Evolutionary conservation across 1,284 basidiomycete genomes (phyloP).

Genomic region (Microbotryomycetes sp.): DNA sequence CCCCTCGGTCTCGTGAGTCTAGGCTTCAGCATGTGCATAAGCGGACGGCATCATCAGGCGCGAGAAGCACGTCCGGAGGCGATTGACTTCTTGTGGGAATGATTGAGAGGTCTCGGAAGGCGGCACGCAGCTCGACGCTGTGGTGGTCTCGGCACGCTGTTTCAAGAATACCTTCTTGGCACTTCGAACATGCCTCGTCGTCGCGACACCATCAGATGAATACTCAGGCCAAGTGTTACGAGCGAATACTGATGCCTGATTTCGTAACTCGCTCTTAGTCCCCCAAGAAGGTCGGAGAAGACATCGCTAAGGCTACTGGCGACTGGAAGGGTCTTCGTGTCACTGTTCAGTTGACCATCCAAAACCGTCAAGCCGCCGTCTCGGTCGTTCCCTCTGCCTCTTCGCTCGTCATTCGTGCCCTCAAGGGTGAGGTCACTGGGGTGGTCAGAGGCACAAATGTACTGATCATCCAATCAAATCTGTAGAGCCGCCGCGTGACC

Average conservation of each 20-base stretch:
- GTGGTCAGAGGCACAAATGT: no score
- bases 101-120: no score
- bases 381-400: slow-evolving; percentile 96
- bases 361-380: slow-evolving; percentile 98
- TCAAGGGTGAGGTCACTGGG: slow-evolving; percentile 70
- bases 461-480: no score
- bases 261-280: slow-evolving; percentile 53
- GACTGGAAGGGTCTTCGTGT: slow-evolving; percentile 99
- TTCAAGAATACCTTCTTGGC: no score
- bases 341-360: slow-evolving; percentile 97
- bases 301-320: slow-evolving; percentile 98
- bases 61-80: background rate
- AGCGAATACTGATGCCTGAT: background rate
- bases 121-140: no score
- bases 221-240: background rate
- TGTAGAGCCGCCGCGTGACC: slow-evolving; percentile 95
- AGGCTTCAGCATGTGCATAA: background rate
- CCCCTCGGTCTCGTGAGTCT: slow-evolving; percentile 92
- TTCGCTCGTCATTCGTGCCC: slow-evolving; percentile 94
- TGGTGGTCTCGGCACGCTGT: no score
- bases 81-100: no score
- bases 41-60: no score
- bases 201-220: background rate
- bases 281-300: slow-evolving; percentile 99
- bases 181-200: background rate